Evolutionary conservation across 345 rosid species (phyloP), one percentile per base, ranked within the genome.

Genomic region (rapeseed (Brassica napus)): DNA sequence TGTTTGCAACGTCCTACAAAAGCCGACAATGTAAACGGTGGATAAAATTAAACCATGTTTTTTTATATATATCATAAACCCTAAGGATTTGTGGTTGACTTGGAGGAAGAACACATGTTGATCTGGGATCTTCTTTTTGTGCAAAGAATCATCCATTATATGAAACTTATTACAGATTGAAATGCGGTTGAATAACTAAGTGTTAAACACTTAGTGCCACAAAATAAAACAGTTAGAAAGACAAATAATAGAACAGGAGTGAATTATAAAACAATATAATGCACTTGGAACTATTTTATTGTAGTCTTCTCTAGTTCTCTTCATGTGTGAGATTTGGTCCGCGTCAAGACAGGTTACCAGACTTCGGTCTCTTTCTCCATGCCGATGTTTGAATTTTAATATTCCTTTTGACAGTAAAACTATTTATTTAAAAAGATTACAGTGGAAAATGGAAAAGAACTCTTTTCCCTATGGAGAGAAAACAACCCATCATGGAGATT

Each of bases 401-500:
- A 69, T 79, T 74, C 82, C 26, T 54, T 79, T 61, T 73, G 71
- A 62, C 82, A 68, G 65, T 79, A 73, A 67, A 65, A 42, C 7
- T 68, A 16, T 49, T n/a, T 59, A 30, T 32, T 60, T 58, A 5
- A 1, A 18, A 64, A 11, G 8, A 58, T 23, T 2, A 23, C 11
- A 58, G 14, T 5, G 4, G 26, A 9, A 6, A 64, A 11, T 5
- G 1, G 9, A 58, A 79, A 59, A 23, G 0, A 73, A 79, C 82
- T 73, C 75, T 69, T 68, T 69, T 68, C 82, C 79, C 82, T 10
- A 74, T 52, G 82, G 35, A 74, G 52, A 65, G 83, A 80, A 80
- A 80, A 80, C 83, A 80, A 80, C 83, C 49, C 32, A 15, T 74
- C 83, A 80, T 80, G 83, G 79, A 63, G 54, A 63, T 74, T 80